phyloP scores from a whole-genome alignment of 805 yeast species.

The Metschnikowia noctiluminum region DNA sequence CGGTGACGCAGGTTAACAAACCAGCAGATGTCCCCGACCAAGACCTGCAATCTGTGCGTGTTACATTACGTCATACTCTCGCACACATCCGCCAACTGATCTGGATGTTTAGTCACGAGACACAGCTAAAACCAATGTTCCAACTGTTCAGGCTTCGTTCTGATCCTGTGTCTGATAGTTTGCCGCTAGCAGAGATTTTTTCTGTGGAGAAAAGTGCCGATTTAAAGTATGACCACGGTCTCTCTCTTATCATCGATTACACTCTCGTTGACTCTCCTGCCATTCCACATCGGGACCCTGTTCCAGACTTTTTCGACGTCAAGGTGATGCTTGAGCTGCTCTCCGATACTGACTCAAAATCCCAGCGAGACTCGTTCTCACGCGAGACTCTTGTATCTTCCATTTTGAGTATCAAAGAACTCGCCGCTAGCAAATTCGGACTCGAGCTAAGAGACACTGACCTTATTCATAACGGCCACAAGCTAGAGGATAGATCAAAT shows the following conservation, averaged over 20 bases:
- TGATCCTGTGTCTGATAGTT: constrained; percentile 10
- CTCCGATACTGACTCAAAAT: not conserved
- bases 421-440: constrained; percentile 14
- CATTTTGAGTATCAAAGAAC: constrained; percentile 18
- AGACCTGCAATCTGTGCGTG: constrained; percentile 11
- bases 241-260: constrained; percentile 24
- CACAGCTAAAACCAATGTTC: constrained; percentile 26
- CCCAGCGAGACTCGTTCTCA: constrained; percentile 5
- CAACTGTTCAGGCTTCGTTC: constrained; percentile 16
- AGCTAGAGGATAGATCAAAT: constrained; percentile 4
- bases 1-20: constrained; percentile 6
- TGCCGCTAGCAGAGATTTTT: constrained; percentile 15
- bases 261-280: constrained; percentile 17
- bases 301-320: constrained; percentile 24
- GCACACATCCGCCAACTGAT: constrained; percentile 26
- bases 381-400: constrained; percentile 23
- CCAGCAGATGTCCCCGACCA: not conserved
- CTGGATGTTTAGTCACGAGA: constrained; percentile 27
- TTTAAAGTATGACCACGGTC: not conserved
- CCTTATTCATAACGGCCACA: not conserved
- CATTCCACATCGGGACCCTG: constrained; percentile 26
- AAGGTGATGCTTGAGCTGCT: constrained; percentile 3
- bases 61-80: constrained; percentile 24
- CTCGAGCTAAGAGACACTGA: not conserved
- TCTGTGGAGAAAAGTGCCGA: constrained; percentile 4